Conservation (phyloP, 768 basidiomycete genomes). For the Psilocybe tampanensis region DNA sequence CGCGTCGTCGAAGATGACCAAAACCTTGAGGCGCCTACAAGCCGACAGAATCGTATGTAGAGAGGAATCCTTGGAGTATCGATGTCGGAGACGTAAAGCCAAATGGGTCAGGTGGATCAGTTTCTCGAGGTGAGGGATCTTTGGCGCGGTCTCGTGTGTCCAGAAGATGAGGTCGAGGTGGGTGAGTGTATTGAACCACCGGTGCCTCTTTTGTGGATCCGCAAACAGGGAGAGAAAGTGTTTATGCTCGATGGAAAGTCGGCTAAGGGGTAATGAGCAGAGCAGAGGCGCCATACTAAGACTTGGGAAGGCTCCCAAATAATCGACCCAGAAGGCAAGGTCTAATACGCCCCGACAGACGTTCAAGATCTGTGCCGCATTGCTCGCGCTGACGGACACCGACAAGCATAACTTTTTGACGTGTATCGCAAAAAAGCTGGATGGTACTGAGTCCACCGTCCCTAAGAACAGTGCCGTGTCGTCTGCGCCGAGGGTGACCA, state of each 20-base stretch:
- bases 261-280: slow-evolving; percentile 28
- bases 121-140: slow-evolving; percentile 29
- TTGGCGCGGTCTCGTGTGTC: slow-evolving; percentile 23
- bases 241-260: slow-evolving; percentile 36
- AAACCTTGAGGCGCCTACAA: slow-evolving; percentile 26
- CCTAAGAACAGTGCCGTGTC: slow-evolving; percentile 38
- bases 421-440: slow-evolving; percentile 34
- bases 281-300: slow-evolving; percentile 25
- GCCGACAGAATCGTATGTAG: slow-evolving; percentile 27
- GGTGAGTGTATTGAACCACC: slow-evolving; percentile 33
- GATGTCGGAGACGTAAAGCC: slow-evolving; percentile 29
- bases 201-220: slow-evolving; percentile 10
- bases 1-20: slow-evolving; percentile 31
- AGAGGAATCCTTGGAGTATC: slow-evolving; percentile 21
- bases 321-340: slow-evolving; percentile 42
- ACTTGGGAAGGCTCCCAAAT: slow-evolving; percentile 21
- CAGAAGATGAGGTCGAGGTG: slow-evolving; percentile 42
- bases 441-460: slow-evolving; percentile 33
- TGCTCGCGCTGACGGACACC: slow-evolving; percentile 27
- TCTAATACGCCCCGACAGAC: slow-evolving; percentile 38
- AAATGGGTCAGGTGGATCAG: slow-evolving; percentile 35
- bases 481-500: slow-evolving; percentile 34
- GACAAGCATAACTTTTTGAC: slow-evolving; percentile 44
- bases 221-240: slow-evolving; percentile 29
- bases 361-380: slow-evolving; percentile 33